Conservation (phyloP, 1,284 basidiomycete species). For the Polyporus tsugae region DNA sequence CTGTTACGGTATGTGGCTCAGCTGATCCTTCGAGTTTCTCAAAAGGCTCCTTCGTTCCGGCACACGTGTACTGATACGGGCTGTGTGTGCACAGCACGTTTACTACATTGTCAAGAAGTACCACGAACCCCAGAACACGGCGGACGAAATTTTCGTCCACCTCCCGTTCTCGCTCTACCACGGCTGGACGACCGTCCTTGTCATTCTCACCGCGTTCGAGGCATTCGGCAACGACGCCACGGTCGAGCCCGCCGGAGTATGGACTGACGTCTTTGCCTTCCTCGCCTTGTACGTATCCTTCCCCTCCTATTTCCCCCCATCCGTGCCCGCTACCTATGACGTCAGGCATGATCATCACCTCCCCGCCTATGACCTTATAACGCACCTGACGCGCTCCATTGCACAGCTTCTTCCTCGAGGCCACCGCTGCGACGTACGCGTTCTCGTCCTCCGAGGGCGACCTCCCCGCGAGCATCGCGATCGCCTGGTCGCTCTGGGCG, state of each 20-base stretch:
- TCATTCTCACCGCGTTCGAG: slow-evolving; percentile 89
- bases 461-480: slow-evolving; percentile 87
- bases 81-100: slow-evolving; percentile 64
- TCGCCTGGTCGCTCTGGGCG: slow-evolving; percentile 85
- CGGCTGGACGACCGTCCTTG: slow-evolving; percentile 93
- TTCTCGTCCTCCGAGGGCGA: slow-evolving; percentile 92
- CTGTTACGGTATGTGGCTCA: slow-evolving; percentile 66
- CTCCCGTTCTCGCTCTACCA: slow-evolving; percentile 94
- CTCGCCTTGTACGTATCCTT: slow-evolving; percentile 69
- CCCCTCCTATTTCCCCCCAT: background rate
- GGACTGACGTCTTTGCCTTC: slow-evolving; percentile 96
- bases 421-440: slow-evolving; percentile 90
- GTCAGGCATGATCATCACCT: background rate
- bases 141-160: slow-evolving; percentile 85
- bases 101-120: slow-evolving; percentile 93
- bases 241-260: slow-evolving; percentile 75
- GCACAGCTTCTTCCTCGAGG: slow-evolving; percentile 89
- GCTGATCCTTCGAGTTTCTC: background rate
- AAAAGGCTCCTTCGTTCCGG: background rate
- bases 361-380: background rate
- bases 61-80: slow-evolving; percentile 24
- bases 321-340: background rate
- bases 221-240: slow-evolving; percentile 87
- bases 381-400: slow-evolving; percentile 28
- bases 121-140: slow-evolving; percentile 68